These are phyloP conservation scores for Candida coquimbonensis DNA, from an alignment of 805 yeast genomes.

Conservation along the genomic window DNA sequence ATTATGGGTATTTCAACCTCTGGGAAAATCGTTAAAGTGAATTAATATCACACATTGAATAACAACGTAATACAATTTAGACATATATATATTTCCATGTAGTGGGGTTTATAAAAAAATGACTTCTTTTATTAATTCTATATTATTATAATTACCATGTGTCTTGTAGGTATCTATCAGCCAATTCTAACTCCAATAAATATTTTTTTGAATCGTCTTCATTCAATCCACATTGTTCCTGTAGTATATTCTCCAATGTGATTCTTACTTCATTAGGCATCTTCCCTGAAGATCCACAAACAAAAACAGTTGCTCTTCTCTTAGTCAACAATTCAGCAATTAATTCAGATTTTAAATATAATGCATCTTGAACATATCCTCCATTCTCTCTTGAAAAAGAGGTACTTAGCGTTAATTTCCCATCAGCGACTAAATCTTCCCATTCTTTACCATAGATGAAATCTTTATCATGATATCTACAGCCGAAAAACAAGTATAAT, in stretches of 20 bases:
- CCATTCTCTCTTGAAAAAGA: constrained; percentile 46
- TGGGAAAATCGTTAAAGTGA: background rate
- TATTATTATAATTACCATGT: constrained; percentile 59
- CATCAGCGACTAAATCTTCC: constrained; percentile 28
- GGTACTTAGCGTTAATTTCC: constrained; percentile 34
- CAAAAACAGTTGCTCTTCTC: constrained; percentile 54
- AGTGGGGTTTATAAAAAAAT: no score
- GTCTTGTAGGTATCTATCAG: constrained; percentile 72
- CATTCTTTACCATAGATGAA: constrained; percentile 56
- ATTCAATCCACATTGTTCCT: constrained; percentile 35
- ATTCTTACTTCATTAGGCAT: constrained; percentile 88
- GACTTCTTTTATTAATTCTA: no score
- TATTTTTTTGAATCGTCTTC: constrained; percentile 43
- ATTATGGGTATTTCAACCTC: background rate
- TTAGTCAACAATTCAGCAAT: constrained; percentile 49
- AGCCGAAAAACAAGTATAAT: constrained; percentile 66
- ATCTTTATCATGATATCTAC: constrained; percentile 60
- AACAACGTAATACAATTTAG: no score
- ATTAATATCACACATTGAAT: background rate
- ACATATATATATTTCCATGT: no score
- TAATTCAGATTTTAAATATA: constrained; percentile 43
- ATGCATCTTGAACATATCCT: constrained; percentile 73
- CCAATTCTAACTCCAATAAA: constrained; percentile 52
- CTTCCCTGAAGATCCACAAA: constrained; percentile 91
- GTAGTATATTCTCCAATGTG: constrained; percentile 62